Conservation (phyloP, 2,329 filamentous ascomycete species). For the Fusarium bulbicola region DNA sequence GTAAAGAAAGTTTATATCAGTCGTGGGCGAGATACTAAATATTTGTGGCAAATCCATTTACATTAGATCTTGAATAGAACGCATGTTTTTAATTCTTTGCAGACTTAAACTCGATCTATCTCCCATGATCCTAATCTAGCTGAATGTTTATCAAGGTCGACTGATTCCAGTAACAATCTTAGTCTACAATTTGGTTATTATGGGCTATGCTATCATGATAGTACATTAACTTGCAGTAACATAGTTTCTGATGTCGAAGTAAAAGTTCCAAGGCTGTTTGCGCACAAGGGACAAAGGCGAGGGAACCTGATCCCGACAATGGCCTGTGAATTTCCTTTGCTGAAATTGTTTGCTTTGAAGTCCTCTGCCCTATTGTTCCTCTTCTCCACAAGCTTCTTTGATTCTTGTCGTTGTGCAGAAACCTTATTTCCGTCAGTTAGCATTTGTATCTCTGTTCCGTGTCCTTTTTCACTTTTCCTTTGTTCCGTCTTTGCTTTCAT, state of each 20-base stretch:
- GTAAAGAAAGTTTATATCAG: background rate
- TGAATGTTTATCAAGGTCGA: rapidly evolving
- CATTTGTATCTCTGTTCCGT: rapidly evolving
- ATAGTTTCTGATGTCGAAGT: rapidly evolving
- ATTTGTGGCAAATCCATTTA: rapidly evolving
- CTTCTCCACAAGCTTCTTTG: too few species aligned
- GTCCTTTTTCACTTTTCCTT: background rate
- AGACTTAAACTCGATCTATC: too few species aligned
- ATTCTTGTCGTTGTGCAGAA: rapidly evolving
- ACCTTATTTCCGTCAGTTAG: rapidly evolving
- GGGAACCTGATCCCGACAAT: rapidly evolving
- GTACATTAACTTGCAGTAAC: too few species aligned
- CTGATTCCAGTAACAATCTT: background rate
- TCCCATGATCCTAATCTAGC: rapidly evolving
- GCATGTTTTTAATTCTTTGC: rapidly evolving
- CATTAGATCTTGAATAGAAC: background rate
- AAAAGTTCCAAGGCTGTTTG: rapidly evolving
- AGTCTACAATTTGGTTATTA: rapidly evolving
- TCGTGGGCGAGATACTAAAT: rapidly evolving
- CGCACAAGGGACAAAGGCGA: background rate
- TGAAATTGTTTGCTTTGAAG: rapidly evolving
- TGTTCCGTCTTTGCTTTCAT: background rate
- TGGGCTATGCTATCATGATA: rapidly evolving
- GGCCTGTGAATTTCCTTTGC: too few species aligned
- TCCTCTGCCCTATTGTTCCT: rapidly evolving